These are phyloP conservation scores for Dalbergia cochinchinensis DNA, from an alignment of 306 rosid genomes.

Conservation along the genomic window DNA sequence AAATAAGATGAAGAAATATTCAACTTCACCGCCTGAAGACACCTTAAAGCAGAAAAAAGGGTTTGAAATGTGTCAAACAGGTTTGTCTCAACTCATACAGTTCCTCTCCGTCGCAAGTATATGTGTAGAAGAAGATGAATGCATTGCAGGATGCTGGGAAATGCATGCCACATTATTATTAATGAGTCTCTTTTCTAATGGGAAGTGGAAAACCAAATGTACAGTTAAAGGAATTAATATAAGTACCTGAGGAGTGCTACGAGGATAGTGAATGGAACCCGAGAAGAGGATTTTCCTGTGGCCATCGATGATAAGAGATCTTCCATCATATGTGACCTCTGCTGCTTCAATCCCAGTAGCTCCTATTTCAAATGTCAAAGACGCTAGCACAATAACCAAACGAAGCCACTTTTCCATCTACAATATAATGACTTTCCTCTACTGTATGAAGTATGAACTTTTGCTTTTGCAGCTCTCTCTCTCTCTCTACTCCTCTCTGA, in stretches of 20 bases:
- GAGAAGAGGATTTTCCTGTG: conserved; percentile 70
- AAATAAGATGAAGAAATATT: background rate
- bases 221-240: background rate
- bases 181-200: no score
- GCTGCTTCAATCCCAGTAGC: background rate
- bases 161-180: no score
- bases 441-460: background rate
- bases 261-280: conserved; percentile 83
- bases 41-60: background rate
- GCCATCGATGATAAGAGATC: conserved; percentile 73
- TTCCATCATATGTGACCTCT: conserved; percentile 66
- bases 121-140: background rate
- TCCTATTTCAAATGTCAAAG: background rate
- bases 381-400: conserved; percentile 1
- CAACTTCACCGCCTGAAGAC: background rate
- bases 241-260: conserved; percentile 82
- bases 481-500: background rate
- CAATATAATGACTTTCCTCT: background rate
- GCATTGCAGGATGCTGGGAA: no score
- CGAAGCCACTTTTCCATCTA: conserved; percentile 40
- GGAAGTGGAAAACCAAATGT: background rate
- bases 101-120: no score
- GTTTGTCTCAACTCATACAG: background rate
- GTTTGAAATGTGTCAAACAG: background rate
- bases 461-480: conserved; percentile 27